Conservation (phyloP, 1,284 basidiomycete genomes). For the Microbotryomycetes sp. region DNA sequence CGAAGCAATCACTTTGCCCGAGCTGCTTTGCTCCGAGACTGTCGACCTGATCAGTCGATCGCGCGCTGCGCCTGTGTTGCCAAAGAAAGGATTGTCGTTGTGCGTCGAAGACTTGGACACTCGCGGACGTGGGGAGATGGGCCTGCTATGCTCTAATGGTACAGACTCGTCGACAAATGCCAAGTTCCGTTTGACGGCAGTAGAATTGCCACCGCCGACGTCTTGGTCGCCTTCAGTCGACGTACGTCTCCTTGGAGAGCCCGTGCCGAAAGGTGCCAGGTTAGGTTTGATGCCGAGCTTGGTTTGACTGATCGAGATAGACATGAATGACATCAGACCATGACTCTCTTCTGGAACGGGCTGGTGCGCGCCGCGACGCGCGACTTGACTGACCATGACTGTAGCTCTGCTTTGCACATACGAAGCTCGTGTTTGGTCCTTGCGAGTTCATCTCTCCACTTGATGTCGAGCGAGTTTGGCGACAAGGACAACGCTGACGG, state of each 20-base stretch:
- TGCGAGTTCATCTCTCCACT: background rate
- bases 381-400: background rate
- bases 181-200: background rate
- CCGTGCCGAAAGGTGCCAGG: conserved; percentile 25
- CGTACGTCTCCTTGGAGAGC: conserved; percentile 15
- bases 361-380: background rate
- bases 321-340: too few relatives aligned
- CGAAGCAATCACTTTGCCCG: conserved; percentile 30
- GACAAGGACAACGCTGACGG: background rate
- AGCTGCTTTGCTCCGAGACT: conserved; percentile 17
- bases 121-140: background rate
- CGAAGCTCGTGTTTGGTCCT: background rate
- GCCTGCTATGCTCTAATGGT: background rate
- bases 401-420: background rate
- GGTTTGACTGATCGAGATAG: conserved; percentile 8
- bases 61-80: conserved; percentile 6
- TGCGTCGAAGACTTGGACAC: background rate
- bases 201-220: background rate
- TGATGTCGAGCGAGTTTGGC: background rate
- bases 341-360: background rate
- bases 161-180: background rate
- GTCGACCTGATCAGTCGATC: conserved; percentile 22
- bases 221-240: background rate
- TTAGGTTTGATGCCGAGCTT: conserved; percentile 23
- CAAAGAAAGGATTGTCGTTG: conserved; percentile 29